A percentile compares a stretch with the other conserved stretches of the same genome.
Evolutionary conservation across 768 basidiomycete genomes (phyloP).

Genomic region (Kwoniella mangroviensis): DNA sequence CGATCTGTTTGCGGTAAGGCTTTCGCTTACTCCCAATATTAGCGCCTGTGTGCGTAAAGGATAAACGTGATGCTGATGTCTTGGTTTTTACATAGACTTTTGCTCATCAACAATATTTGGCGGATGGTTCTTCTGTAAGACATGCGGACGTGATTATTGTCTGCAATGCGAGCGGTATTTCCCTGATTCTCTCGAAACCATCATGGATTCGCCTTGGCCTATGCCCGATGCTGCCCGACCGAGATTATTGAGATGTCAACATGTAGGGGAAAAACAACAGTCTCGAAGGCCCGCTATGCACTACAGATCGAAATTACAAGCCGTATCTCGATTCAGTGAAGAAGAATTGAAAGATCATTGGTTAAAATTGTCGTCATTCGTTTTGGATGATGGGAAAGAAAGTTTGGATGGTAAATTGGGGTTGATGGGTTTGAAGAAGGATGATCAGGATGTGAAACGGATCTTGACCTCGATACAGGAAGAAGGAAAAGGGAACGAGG

Average conservation of each 20-base stretch:
- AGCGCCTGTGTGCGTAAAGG: no score
- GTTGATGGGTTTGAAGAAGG: conserved; percentile 22
- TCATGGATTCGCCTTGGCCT: conserved; percentile 37
- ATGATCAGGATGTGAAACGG: conserved; percentile 14
- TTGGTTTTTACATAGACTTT: conserved; percentile 66
- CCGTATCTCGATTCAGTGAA: conserved; percentile 75
- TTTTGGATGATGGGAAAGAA: conserved; percentile 37
- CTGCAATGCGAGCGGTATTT: conserved; percentile 78
- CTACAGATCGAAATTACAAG: conserved; percentile 63
- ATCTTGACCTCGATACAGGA: not conserved
- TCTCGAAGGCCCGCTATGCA: conserved; percentile 28
- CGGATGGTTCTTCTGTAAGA: conserved; percentile 85
- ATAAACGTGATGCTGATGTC: no score
- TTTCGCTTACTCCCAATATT: no score
- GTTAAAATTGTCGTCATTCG: conserved; percentile 68
- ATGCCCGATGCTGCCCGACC: conserved; percentile 40
- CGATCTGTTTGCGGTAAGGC: conserved; percentile 49
- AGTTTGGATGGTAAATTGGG: conserved; percentile 13
- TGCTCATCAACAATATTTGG: conserved; percentile 94
- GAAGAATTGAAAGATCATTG: conserved; percentile 71
- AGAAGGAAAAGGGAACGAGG: not conserved
- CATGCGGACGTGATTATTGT: conserved; percentile 88
- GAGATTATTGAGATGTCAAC: conserved; percentile 32
- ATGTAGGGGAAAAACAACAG: conserved; percentile 1
- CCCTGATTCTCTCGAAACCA: conserved; percentile 57